These are phyloP conservation scores for Colletotrichum paranaense DNA, from an alignment of 2,329 filamentous ascomycete species.

Conservation along the genomic window DNA sequence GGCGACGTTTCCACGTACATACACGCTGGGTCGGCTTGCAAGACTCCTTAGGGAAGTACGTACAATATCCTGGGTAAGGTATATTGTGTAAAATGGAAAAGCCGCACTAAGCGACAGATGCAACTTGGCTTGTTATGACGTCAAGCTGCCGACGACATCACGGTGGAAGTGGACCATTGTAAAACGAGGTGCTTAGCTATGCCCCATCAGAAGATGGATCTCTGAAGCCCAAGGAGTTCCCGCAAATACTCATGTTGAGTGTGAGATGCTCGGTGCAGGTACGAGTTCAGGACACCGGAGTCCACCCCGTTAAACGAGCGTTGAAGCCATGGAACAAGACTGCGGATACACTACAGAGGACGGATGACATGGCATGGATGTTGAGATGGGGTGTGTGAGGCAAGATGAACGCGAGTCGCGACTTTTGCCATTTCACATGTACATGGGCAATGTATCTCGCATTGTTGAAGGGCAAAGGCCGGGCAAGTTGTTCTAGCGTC, in stretches of 20 bases:
- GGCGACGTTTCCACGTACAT: background rate
- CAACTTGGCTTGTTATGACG: constrained; percentile 9
- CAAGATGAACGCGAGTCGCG: constrained; percentile 21
- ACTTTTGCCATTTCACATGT: constrained; percentile 19
- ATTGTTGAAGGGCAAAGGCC: constrained; percentile 8
- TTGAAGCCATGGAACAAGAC: background rate
- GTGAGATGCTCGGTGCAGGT: background rate
- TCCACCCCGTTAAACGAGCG: background rate
- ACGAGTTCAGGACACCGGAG: background rate
- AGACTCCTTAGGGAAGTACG: background rate
- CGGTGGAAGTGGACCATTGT: constrained; percentile 6
- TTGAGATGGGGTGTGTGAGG: background rate
- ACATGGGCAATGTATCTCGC: background rate
- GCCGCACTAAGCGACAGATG: constrained; percentile 29
- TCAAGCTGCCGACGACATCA: constrained; percentile 11
- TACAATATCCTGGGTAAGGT: constrained; percentile 32
- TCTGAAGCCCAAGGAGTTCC: constrained; percentile 24
- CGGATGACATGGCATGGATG: background rate
- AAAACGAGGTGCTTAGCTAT: constrained; percentile 23
- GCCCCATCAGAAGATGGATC: constrained; percentile 17
- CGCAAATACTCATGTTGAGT: background rate
- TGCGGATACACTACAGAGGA: background rate
- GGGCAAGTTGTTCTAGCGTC: constrained; percentile 33
- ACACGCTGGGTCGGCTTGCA: background rate
- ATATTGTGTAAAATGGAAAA: constrained; percentile 16